Percentiles rank a stretch among this genome's conserved stretches.
Evolutionary conservation across 2,329 filamentous ascomycete species (phyloP).

Genomic region (Pseudogymnoascus verrucosus): DNA sequence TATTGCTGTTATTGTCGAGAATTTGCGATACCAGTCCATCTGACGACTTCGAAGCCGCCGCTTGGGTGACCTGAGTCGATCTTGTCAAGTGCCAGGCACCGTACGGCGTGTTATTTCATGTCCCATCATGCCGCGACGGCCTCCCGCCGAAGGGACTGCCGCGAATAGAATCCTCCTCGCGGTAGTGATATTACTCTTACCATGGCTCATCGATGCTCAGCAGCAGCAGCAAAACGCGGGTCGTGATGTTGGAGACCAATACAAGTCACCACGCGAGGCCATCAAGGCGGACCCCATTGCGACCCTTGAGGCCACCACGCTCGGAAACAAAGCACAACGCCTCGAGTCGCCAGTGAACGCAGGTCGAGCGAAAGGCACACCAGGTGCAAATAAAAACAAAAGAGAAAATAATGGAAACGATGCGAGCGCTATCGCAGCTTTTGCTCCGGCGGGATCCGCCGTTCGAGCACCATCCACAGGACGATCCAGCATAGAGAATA

Average conservation of each 20-base stretch:
- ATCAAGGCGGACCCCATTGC: conserved; percentile 20
- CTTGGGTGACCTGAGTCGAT: background rate
- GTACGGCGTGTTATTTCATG: conserved; percentile 12
- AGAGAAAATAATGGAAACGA: conserved; percentile 42
- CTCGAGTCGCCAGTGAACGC: conserved; percentile 25
- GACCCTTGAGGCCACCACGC: conserved; percentile 24
- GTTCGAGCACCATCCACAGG: conserved; percentile 85
- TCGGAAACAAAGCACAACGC: conserved; percentile 23
- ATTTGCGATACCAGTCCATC: background rate
- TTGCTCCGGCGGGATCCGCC: conserved; percentile 93
- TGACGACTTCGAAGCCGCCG: background rate
- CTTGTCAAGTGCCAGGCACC: conserved; percentile 3
- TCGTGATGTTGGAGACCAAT: conserved; percentile 17
- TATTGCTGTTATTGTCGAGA: background rate
- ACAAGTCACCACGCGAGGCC: conserved; percentile 26
- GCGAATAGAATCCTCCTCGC: conserved; percentile 43
- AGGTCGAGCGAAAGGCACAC: conserved; percentile 25
- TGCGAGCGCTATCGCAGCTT: conserved; percentile 95
- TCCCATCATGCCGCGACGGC: conserved; percentile 55
- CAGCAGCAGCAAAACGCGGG: conserved; percentile 45
- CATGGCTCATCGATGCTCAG: conserved; percentile 55
- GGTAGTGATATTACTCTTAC: conserved; percentile 50
- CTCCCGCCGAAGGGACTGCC: conserved; percentile 48
- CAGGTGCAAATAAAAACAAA: conserved; percentile 22
- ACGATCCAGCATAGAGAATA: conserved; percentile 47